These are phyloP conservation scores for Arachis monticola DNA, from an alignment of 331 rosid species.

Conservation along the genomic window DNA sequence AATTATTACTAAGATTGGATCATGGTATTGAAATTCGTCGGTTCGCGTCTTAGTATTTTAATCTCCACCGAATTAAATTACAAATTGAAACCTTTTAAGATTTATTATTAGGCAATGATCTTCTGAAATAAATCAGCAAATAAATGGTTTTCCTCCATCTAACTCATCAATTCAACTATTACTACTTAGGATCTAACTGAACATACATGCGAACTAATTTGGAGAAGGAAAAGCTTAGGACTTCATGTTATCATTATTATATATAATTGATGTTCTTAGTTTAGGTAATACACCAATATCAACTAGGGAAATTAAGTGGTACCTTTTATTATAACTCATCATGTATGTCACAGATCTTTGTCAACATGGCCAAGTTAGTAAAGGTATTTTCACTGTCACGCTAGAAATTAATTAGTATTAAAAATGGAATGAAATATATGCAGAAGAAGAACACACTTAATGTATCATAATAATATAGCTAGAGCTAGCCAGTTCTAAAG, in stretches of 20 bases:
- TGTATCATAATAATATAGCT: too few relatives aligned
- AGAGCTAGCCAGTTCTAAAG: conserved; percentile 10
- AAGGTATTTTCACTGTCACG: conserved; percentile 5
- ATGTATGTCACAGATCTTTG: not conserved
- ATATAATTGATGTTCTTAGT: too few relatives aligned
- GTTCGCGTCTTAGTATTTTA: conserved; percentile 9
- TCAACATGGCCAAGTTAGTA: too few relatives aligned
- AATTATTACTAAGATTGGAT: not conserved
- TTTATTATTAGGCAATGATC: conserved; percentile 42
- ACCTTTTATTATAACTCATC: conserved; percentile 24
- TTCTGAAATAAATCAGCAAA: not conserved
- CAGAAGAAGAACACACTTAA: not conserved
- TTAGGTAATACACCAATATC: too few relatives aligned
- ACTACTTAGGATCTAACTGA: conserved; percentile 1
- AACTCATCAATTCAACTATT: conserved; percentile 25
- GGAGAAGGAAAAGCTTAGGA: too few relatives aligned
- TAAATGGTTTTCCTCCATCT: conserved; percentile 12
- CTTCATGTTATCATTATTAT: too few relatives aligned
- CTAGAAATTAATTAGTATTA: conserved; percentile 15
- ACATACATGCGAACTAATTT: conserved; percentile 26
- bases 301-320: too few relatives aligned
- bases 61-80: conserved; percentile 36
- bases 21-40: not conserved
- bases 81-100: conserved; percentile 35
- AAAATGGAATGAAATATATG: conserved; percentile 20